Base-by-base conservation (phyloP, 2,329 filamentous ascomycete species). In the Fusarium siculi region DNA sequence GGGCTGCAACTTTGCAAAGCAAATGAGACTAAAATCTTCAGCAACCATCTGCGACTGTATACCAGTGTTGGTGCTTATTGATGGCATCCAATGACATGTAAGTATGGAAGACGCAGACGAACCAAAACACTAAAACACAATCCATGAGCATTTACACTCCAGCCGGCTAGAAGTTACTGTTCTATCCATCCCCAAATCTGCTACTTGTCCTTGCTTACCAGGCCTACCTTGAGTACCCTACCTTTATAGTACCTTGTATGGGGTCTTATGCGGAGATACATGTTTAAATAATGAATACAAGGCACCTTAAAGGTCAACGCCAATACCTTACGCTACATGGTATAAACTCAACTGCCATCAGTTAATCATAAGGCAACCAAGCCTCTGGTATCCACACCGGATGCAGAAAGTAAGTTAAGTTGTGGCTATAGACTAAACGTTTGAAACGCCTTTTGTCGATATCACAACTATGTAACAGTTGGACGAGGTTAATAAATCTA, bases 11-110 rank as follows among this genome's bases (percentile, higher is more conserved):
- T 55, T 73, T 32, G 23, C 49, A 55, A 64, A 56, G 44, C 68
- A 71, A 71, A 58, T 57, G 58, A 62, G n/a, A 76, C 73, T 70
- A 63, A 70, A 58, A 37, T 54, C 66, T 59, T 62, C 44, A 64
- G 32, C 63, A 55, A 61, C 62, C 47, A 52, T 47, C 59, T 59
- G 23, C 52, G 34, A 39, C 30, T 28, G 28, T 18, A 30, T 18
- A 30, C 28, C 28, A 30, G 28, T 30, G 23, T 25, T 16, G 16
- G 30, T 36, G 25, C 23, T 47, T 58, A 21, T 34, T 55, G 37
- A 52, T 52, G 23, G n/a, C 53, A 53, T 50, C 47, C 21, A 34
- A 50, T 53, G 30, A 23, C 18, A 28, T 57, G 50, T 36, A 46
- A 36, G 23, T 39, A 16, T 42, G 40, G 21, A 25, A 50, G 14